Conservation (phyloP, 2,329 filamentous ascomycete genomes). For the Pseudogymnoascus sp. region DNA sequence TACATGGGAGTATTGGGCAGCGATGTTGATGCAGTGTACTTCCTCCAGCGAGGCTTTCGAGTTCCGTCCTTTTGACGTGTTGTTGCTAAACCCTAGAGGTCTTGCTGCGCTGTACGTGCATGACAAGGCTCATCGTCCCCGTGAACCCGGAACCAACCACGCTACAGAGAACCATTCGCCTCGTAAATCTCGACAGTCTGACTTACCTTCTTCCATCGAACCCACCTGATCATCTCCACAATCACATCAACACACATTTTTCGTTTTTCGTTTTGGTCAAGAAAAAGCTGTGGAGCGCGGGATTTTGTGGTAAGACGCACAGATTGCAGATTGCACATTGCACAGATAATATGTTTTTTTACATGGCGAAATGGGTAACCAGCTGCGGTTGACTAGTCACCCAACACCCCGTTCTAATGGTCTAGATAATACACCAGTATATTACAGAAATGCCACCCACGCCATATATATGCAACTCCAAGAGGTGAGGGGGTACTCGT, state of each 20-base stretch:
- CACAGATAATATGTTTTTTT: slow-evolving; percentile 5
- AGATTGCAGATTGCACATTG: background rate
- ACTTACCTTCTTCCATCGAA: slow-evolving; percentile 2
- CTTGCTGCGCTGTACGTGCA: slow-evolving; percentile 7
- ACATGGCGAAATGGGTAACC: slow-evolving; percentile 3
- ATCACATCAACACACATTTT: background rate
- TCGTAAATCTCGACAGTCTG: background rate
- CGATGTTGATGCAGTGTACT: background rate
- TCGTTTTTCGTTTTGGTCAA: background rate
- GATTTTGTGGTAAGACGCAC: slow-evolving; percentile 2
- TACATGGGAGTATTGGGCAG: slow-evolving; percentile 5
- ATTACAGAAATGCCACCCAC: slow-evolving; percentile 5
- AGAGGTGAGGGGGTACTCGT: slow-evolving; percentile 6
- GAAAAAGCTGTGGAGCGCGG: background rate
- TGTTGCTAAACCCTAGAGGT: background rate
- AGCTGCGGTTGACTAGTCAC: background rate
- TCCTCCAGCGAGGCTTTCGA: background rate
- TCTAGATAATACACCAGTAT: slow-evolving; percentile 9
- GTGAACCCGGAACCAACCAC: slow-evolving; percentile 6
- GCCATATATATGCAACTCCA: slow-evolving; percentile 1
- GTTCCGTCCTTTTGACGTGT: slow-evolving; percentile 1
- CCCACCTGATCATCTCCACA: slow-evolving; percentile 5
- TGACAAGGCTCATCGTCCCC: slow-evolving; percentile 7
- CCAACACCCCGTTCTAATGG: slow-evolving; percentile 6
- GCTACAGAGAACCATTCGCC: background rate